A percentile compares a stretch with the other conserved stretches of the same genome.
Conservation (phyloP, 1,284 basidiomycete genomes). For the Ganoderma boninense region DNA sequence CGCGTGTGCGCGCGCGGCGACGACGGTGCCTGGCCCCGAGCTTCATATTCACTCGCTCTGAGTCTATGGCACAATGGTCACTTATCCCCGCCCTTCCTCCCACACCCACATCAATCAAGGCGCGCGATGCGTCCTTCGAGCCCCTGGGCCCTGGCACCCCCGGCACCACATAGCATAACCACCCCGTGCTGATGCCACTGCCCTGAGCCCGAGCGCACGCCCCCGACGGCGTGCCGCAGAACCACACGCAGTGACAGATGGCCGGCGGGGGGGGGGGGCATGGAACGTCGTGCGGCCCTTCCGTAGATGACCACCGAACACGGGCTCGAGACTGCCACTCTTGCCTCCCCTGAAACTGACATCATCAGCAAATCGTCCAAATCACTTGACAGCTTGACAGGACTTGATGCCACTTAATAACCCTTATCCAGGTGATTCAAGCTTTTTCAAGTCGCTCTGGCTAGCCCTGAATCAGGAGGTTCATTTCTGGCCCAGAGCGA, state of each 20-base stretch:
- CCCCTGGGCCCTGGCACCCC: conserved; percentile 9
- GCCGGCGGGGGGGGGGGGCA: neutral
- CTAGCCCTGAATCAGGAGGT: too few species aligned
- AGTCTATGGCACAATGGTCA: neutral
- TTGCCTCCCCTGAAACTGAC: too few species aligned
- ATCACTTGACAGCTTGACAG: too few species aligned
- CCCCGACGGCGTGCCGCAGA: conserved; percentile 3
- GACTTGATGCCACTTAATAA: too few species aligned
- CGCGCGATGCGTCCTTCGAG: conserved; percentile 1
- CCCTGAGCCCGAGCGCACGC: too few species aligned
- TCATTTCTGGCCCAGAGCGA: too few species aligned
- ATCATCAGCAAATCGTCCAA: too few species aligned
- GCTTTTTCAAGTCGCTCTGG: too few species aligned
- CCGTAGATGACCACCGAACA: too few species aligned
- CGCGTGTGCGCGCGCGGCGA: too few species aligned
- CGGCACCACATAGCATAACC: conserved; percentile 12
- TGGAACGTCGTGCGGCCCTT: neutral
- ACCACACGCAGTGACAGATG: neutral
- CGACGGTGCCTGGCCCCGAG: neutral
- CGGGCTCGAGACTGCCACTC: too few species aligned
- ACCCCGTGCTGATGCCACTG: conserved; percentile 3
- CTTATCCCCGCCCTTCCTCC: neutral
- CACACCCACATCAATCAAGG: neutral
- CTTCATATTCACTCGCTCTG: neutral
- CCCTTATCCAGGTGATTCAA: too few species aligned